phyloP scores from a whole-genome alignment of 345 rosid species.

The Pseudoturritis turrita region DNA sequence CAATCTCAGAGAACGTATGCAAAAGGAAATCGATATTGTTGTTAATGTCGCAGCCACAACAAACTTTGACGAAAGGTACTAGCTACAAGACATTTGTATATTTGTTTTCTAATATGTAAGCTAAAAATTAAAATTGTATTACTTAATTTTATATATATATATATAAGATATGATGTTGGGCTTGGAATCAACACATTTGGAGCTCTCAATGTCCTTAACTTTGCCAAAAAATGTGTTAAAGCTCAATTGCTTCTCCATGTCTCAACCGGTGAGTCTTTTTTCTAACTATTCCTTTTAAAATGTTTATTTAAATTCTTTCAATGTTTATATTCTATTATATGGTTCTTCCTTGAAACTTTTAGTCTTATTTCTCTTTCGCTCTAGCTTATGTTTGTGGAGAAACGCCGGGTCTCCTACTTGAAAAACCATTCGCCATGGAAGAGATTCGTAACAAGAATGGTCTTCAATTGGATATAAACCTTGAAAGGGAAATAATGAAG shows the following conservation, averaged over 20 bases:
- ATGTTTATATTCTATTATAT: neutral
- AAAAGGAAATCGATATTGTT: constrained; percentile 23
- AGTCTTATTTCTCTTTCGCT: neutral
- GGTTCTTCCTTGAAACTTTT: neutral
- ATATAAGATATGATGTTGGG: constrained; percentile 61
- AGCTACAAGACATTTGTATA: neutral
- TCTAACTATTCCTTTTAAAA: neutral
- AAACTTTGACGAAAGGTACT: constrained; percentile 34
- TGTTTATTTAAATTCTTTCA: neutral
- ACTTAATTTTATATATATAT: too few species aligned
- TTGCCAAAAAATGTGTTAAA: constrained; percentile 51
- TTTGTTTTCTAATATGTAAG: neutral
- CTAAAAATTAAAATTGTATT: neutral
- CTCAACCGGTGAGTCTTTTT: constrained; percentile 26
- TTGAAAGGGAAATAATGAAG: constrained; percentile 37
- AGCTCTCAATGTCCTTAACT: constrained; percentile 46
- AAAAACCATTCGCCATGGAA: constrained; percentile 33
- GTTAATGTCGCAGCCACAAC: constrained; percentile 35
- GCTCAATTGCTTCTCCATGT: constrained; percentile 45
- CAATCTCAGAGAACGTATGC: constrained; percentile 18
- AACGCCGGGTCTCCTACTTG: constrained; percentile 36
- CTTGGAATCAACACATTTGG: constrained; percentile 61
- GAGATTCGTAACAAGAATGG: constrained; percentile 31
- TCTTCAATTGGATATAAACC: constrained; percentile 32
- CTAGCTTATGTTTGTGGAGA: constrained; percentile 67